Conservation (phyloP, 192 early-diverging fungal genomes). For the Endogone sp. region DNA sequence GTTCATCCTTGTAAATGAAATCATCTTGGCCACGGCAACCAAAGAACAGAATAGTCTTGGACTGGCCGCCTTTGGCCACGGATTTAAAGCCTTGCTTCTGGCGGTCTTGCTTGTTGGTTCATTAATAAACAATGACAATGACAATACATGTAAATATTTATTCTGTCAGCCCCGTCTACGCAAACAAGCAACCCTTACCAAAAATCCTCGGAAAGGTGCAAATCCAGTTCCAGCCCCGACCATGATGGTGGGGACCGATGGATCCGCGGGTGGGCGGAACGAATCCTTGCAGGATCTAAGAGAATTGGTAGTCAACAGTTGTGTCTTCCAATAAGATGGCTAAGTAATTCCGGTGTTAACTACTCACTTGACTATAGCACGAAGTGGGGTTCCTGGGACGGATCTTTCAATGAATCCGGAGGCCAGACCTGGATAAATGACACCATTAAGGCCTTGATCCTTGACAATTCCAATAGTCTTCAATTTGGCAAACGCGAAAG, state of each 20-base stretch:
- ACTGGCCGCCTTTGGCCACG: not conserved
- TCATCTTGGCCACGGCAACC: constrained; percentile 77
- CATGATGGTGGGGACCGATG: constrained; percentile 72
- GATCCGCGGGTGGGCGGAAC: constrained; percentile 63
- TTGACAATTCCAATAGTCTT: constrained; percentile 26
- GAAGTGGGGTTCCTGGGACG: not conserved
- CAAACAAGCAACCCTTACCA: too few relatives aligned
- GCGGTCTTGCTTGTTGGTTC: constrained; percentile 31
- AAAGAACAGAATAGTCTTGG: constrained; percentile 61
- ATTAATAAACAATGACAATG: too few relatives aligned
- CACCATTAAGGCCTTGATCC: constrained; percentile 17
- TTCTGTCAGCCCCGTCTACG: constrained; percentile 47
- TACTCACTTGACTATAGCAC: constrained; percentile 23
- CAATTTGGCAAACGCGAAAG: not conserved
- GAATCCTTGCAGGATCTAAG: too few relatives aligned
- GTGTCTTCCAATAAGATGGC: too few relatives aligned
- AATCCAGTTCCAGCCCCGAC: constrained; percentile 92
- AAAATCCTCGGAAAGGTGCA: constrained; percentile 87
- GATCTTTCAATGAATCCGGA: constrained; percentile 20
- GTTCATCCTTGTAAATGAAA: constrained; percentile 64
- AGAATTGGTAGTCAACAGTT: too few relatives aligned
- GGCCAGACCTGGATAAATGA: constrained; percentile 27
- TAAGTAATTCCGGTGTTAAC: too few relatives aligned
- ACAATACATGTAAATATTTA: too few relatives aligned
- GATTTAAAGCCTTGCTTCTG: constrained; percentile 1